Base-by-base conservation (phyloP, 768 basidiomycete species). In the Boletus edulis region DNA sequence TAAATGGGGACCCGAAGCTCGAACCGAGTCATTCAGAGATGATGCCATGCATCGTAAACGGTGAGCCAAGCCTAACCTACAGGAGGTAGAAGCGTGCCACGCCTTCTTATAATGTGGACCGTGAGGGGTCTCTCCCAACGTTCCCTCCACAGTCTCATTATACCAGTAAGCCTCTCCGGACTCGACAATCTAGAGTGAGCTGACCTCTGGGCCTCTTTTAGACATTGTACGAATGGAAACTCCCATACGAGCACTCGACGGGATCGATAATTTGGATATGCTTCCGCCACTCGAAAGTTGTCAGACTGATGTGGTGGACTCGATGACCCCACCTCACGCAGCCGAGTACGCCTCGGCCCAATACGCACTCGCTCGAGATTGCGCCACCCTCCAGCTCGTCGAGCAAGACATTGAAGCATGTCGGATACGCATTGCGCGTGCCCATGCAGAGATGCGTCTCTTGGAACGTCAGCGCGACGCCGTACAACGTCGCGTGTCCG, bases 381-480 rank as follows among this genome's bases (percentile, higher is more conserved):
- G 47, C 14, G 44, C 27, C n/a, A 37, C 50, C 0, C 67, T 67
- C 31, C 53, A 51, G 15, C 52, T 49, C 14, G 45, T 69, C 20
- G 46, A 59, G 3, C 17, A 56, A 18, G 57, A 55, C 39, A 60
- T 67, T 3, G 59, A 64, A 39, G 62, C 46, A 46, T 67, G 65
- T 43, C 60, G 48, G 11, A 14, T 20, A 20, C 53, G 52, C 39
- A 57, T 67, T 17, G 54, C 57, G 6, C 59, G 50, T 39, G 43
- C 55, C 15, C 49, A 55, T 5, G 54, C 59, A 20, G 53, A 61
- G 42, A 56, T 68, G 18, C 54, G 32, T 17, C 31, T 58, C 35
- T 57, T 72, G 15, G 62, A 60, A 51, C 48, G 27, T 32, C 56
- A 57, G 42, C 70, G 70, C 24, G 31, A 49, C 15, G 40, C 17